Conservation (phyloP, 2,329 filamentous ascomycete genomes). For the Fonsecaea nubica region DNA sequence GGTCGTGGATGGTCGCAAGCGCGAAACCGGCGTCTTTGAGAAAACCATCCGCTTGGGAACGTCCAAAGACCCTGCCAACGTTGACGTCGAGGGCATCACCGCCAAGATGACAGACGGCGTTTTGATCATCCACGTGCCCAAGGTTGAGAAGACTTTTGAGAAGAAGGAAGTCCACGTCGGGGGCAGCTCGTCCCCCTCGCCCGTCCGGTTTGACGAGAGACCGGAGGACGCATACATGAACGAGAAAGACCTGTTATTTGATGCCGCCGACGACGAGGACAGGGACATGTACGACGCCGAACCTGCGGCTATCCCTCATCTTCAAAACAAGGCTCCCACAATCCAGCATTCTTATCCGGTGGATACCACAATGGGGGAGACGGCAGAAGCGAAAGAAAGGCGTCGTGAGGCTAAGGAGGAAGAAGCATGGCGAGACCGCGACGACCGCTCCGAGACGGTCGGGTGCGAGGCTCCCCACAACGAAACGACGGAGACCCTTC, state of each 20-base stretch:
- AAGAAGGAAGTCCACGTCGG: constrained; percentile 56
- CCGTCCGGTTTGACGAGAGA: constrained; percentile 23
- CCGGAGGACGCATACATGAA: constrained; percentile 46
- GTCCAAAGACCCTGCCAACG: constrained; percentile 61
- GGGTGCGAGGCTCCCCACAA: constrained; percentile 39
- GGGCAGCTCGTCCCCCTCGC: constrained; percentile 21
- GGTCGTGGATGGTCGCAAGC: constrained; percentile 72
- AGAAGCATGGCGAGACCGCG: constrained; percentile 29
- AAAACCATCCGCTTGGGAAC: constrained; percentile 67
- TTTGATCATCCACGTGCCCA: constrained; percentile 77
- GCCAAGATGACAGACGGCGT: constrained; percentile 82
- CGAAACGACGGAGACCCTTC: constrained; percentile 36
- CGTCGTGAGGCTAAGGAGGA: constrained; percentile 36
- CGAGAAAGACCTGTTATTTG: constrained; percentile 56
- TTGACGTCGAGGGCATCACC: constrained; percentile 71
- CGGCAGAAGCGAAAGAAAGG: constrained; percentile 31
- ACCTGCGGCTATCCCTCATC: neutral
- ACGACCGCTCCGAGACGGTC: constrained; percentile 42
- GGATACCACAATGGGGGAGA: constrained; percentile 13
- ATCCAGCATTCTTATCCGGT: constrained; percentile 13
- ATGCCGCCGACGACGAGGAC: constrained; percentile 54
- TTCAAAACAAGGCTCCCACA: neutral
- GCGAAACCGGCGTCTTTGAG: constrained; percentile 76
- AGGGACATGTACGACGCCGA: constrained; percentile 32
- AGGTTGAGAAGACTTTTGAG: constrained; percentile 64